These are phyloP conservation scores for Yarrowia phangngaensis DNA, from an alignment of 805 yeast species.

Conservation along the genomic window DNA sequence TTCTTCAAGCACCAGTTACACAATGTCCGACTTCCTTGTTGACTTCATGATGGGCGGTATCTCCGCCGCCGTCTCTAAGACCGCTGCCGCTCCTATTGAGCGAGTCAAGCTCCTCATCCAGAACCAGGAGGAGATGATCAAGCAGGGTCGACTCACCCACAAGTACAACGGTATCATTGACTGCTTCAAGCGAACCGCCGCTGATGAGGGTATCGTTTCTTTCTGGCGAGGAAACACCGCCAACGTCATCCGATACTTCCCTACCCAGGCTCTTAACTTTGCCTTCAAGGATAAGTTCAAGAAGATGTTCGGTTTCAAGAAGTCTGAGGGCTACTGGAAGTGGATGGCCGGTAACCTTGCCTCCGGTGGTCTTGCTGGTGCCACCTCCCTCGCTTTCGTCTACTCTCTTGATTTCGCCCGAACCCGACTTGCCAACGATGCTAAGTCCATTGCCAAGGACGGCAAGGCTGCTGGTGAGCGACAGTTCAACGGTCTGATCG, in stretches of 20 bases:
- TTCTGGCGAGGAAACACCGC: conserved; percentile 99
- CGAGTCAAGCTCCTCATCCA: conserved; percentile 94
- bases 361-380: conserved; percentile 99
- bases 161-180: conserved; percentile 87
- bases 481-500: conserved; percentile 95
- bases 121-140: conserved; percentile 97
- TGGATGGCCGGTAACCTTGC: conserved; percentile 99
- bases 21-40: conserved; percentile 33
- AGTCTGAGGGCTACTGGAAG: conserved; percentile 85
- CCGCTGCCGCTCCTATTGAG: conserved; percentile 97
- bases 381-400: conserved; percentile 85
- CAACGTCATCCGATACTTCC: conserved; percentile 97
- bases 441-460: conserved; percentile 58
- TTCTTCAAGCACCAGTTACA: conserved; percentile 3
- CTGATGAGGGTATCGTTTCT: conserved; percentile 85
- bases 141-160: conserved; percentile 89
- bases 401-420: conserved; percentile 98
- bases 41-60: conserved; percentile 82
- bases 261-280: conserved; percentile 97
- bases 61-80: conserved; percentile 97
- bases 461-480: conserved; percentile 78
- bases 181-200: conserved; percentile 92
- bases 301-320: conserved; percentile 94
- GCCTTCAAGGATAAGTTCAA: conserved; percentile 98
- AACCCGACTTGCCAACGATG: conserved; percentile 96